These are phyloP conservation scores for Micractinium sp. DNA, from an alignment of 139 green algal genomes.

Conservation along the genomic window DNA sequence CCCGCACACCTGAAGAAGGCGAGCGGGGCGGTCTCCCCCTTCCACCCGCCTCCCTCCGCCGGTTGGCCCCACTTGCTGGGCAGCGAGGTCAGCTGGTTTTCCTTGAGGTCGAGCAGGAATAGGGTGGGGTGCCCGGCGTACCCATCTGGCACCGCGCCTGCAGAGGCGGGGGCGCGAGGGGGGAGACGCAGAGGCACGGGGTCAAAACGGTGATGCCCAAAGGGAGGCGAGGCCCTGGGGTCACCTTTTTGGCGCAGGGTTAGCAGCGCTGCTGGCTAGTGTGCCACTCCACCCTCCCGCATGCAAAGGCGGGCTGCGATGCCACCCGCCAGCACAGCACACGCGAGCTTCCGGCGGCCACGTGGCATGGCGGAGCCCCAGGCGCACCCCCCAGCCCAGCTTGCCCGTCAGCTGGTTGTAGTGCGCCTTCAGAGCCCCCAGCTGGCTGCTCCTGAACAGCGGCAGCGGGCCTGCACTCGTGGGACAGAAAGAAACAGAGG, in stretches of 20 bases:
- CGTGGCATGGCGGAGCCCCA: too few relatives aligned
- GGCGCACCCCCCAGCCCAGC: not conserved
- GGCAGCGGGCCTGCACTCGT: not conserved
- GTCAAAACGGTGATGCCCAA: not conserved
- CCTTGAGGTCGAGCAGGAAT: not conserved
- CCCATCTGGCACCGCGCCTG: not conserved
- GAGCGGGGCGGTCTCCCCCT: not conserved
- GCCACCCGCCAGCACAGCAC: too few relatives aligned
- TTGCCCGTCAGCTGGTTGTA: not conserved
- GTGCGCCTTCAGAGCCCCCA: not conserved
- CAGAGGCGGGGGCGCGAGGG: not conserved
- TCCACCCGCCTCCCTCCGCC: not conserved
- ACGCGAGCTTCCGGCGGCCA: too few relatives aligned
- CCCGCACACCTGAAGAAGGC: not conserved
- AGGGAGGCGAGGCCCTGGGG: too few relatives aligned
- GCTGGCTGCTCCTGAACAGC: not conserved
- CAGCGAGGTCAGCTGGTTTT: not conserved
- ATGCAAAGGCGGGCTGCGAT: too few relatives aligned
- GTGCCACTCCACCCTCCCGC: too few relatives aligned
- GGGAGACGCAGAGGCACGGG: not conserved
- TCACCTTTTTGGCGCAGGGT: too few relatives aligned
- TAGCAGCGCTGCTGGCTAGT: too few relatives aligned
- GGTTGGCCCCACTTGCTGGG: not conserved
- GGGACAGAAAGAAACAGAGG: not conserved
- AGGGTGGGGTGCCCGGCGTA: constrained; percentile 9